Conservation (phyloP, 148 eudicot genomes). For the Oxyria digyna region DNA sequence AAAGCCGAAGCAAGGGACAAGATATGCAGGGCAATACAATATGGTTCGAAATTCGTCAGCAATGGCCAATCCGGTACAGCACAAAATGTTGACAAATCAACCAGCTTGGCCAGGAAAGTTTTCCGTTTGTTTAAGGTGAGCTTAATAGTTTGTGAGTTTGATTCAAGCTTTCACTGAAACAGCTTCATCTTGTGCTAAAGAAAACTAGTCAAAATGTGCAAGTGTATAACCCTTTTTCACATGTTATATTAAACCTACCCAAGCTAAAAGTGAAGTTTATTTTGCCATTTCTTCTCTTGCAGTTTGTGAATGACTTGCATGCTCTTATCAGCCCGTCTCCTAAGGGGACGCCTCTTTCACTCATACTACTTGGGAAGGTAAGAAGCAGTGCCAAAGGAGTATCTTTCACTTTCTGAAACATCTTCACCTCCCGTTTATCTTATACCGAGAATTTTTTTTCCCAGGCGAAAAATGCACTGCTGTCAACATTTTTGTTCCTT, state of each 20-base stretch:
- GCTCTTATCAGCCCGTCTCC: conserved; percentile 75
- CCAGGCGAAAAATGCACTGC: conserved; percentile 85
- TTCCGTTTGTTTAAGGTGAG: conserved; percentile 92
- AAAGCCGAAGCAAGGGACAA: conserved; percentile 99
- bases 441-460: conserved; percentile 5
- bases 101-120: conserved; percentile 91
- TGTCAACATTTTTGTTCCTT: conserved; percentile 89
- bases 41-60: conserved; percentile 91
- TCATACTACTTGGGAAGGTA: conserved; percentile 85
- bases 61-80: conserved; percentile 94
- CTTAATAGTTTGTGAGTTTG: background rate
- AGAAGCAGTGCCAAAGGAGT: background rate
- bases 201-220: background rate
- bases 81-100: conserved; percentile 83
- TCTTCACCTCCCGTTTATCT: background rate
- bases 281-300: conserved; percentile 13
- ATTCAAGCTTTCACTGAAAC: background rate
- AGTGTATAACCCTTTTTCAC: background rate
- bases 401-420: background rate
- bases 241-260: too few relatives aligned
- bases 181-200: background rate
- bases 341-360: conserved; percentile 80
- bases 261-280: conserved; percentile 3
- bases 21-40: conserved; percentile 97
- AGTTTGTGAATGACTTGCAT: conserved; percentile 94